Base-by-base conservation (phyloP, 257 asterid genomes). In the Solanum bulbocastanum region DNA sequence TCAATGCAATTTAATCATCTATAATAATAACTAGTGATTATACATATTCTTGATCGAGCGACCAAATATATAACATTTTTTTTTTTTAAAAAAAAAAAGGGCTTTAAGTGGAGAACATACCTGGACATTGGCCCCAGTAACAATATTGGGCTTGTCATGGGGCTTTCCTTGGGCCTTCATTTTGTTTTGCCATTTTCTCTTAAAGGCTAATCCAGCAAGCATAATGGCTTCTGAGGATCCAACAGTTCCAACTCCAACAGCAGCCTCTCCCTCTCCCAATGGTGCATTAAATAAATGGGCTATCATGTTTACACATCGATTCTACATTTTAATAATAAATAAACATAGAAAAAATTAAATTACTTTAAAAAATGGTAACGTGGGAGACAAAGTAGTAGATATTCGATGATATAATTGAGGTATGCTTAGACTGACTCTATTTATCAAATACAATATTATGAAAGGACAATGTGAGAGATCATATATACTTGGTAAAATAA, bases 181-280 rank as follows among this genome's bases (percentile, higher is more conserved):
- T 65, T 86, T 86, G 60, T 88, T 88, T 71, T 88, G 90, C 90
- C 90, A 88, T 69, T 88, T 88, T 46, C 90, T 85, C 62, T 88
- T 88, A 87, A 88, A 88, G 15, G 90, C 90, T 22, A 88, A 60
- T 35, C 90, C 90, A 76, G 90, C 90, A 30, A 88, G 87, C 90
- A 88, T 86, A 25, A 88, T 88, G 56, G 90, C 90, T 46, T 88
- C 90, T 32, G 90, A 88, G 73, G 88, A 88, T 23, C 90, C 90
- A 36, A 88, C 90, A 3, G 90, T 88, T 71, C 88, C 90, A 32
- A 86, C 88, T 36, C 90, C 90, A 52, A 88, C 82, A 27, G 89
- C 90, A 30, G 88, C 52, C 85, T 88, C 90, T 66, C 30, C 85
- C 11, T 88, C 90, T 2, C 86, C 89, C 44, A 86, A 46, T 42